A percentile compares a stretch with the other conserved stretches of the same genome.
Conservation (phyloP, 208 protist species). For the Plasmodiophora brassicae region DNA sequence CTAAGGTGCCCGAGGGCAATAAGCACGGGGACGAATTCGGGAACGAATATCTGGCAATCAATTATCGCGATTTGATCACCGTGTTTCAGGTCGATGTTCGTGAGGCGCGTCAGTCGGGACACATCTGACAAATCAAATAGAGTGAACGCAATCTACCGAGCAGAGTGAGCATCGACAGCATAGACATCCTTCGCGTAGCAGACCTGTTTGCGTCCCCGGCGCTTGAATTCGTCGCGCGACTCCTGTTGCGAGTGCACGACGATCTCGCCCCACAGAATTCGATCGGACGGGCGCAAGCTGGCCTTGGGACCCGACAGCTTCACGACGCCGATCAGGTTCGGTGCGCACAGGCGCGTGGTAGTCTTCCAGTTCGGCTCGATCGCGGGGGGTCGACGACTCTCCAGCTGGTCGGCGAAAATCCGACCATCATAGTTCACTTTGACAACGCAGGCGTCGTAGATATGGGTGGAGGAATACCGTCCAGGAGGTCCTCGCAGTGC, state of each 20-base stretch:
- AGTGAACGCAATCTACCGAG: not conserved
- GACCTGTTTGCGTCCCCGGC: not conserved
- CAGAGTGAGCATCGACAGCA: not conserved
- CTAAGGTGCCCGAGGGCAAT: not conserved
- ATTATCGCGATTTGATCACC: not conserved
- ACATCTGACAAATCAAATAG: not conserved
- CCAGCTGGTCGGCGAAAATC: not conserved
- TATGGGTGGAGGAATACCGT: not conserved
- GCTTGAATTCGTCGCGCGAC: not conserved
- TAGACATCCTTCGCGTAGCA: not conserved
- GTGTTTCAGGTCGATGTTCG: not conserved
- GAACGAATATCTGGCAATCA: constrained; percentile 29
- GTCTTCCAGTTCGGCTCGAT: not conserved
- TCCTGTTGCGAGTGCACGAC: not conserved
- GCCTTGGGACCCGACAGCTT: not conserved
- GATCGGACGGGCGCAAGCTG: not conserved
- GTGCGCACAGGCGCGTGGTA: not conserved
- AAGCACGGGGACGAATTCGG: constrained; percentile 4
- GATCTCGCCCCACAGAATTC: constrained; percentile 2
- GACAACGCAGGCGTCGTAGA: constrained; percentile 13
- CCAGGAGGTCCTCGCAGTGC: constrained; percentile 1
- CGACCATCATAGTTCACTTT: not conserved
- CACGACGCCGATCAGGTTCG: constrained; percentile 14
- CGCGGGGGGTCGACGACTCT: not conserved
- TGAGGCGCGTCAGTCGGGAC: not conserved